A percentile compares a stretch with the other conserved stretches of the same genome.
phyloP scores from a whole-genome alignment of 805 yeast genomes.

The Wickerhamiella musiphila region DNA sequence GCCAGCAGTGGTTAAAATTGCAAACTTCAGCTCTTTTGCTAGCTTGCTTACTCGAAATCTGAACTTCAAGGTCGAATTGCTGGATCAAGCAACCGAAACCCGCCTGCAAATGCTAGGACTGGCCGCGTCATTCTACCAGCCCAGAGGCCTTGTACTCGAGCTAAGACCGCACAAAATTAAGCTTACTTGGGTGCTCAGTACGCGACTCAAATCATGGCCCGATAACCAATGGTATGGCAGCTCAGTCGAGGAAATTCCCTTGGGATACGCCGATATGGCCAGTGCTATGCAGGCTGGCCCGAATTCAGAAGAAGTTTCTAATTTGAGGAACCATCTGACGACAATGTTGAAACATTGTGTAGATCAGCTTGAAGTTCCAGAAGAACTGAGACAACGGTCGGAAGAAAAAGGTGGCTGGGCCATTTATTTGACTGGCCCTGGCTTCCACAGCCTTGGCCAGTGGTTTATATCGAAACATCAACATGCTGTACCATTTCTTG shows the following conservation, averaged over 20 bases:
- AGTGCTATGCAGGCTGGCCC: constrained; percentile 37
- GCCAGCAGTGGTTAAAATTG: neutral
- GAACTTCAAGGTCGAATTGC: neutral
- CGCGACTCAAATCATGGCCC: too few species aligned
- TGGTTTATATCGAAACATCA: too few species aligned
- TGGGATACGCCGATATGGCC: constrained; percentile 55
- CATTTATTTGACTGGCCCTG: constrained; percentile 58
- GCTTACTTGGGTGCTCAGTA: constrained; percentile 44
- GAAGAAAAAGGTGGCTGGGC: constrained; percentile 40
- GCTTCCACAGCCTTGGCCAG: constrained; percentile 49
- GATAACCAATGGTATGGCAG: constrained; percentile 18
- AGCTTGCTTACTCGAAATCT: neutral
- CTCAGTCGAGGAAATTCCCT: constrained; percentile 48
- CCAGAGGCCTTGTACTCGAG: constrained; percentile 54
- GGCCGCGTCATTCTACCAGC: constrained; percentile 50
- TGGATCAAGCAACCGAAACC: neutral
- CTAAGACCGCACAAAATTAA: constrained; percentile 59
- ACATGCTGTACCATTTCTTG: too few species aligned
- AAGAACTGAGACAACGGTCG: constrained; percentile 33
- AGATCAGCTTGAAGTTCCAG: constrained; percentile 35
- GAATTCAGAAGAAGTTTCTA: constrained; percentile 18
- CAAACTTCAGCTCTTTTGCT: neutral
- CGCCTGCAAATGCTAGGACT: constrained; percentile 57
- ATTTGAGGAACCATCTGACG: too few species aligned
- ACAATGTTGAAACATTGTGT: constrained; percentile 35